phyloP scores from a whole-genome alignment of 2,329 filamentous ascomycete genomes.

The Penicillium sp. region DNA sequence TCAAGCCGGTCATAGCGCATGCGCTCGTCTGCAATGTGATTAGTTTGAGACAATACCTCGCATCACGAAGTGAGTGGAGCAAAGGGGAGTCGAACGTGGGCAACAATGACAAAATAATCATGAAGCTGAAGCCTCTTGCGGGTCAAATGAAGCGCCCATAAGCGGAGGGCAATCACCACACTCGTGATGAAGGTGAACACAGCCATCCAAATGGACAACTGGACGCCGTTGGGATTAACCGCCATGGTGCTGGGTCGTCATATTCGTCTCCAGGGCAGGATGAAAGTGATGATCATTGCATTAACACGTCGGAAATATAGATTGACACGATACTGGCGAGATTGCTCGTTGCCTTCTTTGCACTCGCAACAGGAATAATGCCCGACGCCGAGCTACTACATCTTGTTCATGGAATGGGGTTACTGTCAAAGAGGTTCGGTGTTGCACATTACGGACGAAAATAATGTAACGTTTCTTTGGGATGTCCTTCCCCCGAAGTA shows the following conservation, averaged over 20 bases:
- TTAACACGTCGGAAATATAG: neutral
- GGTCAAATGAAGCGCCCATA: conserved; percentile 7
- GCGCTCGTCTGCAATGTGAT: conserved; percentile 1
- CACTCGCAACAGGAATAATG: no score
- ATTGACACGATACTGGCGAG: no score
- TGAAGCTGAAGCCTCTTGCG: conserved; percentile 5
- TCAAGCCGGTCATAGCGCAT: conserved; percentile 2
- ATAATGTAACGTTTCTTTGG: no score
- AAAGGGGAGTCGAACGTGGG: conserved; percentile 2
- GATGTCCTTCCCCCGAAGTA: no score
- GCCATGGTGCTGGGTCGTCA: neutral
- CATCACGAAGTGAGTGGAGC: neutral
- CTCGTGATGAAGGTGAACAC: conserved; percentile 7
- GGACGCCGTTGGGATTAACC: conserved; percentile 3
- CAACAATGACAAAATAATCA: conserved; percentile 7
- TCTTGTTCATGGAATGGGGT: no score
- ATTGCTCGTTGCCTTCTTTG: no score
- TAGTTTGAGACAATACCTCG: neutral
- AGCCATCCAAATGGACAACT: conserved; percentile 10
- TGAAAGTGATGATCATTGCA: neutral
- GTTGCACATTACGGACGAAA: no score
- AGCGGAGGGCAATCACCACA: conserved; percentile 4
- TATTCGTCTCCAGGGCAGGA: neutral
- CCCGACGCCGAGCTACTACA: no score
- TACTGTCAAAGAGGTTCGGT: no score